These are phyloP conservation scores for Delitschia confertaspora DNA, from an alignment of 495 filamentous ascomycete genomes.

Conservation along the genomic window DNA sequence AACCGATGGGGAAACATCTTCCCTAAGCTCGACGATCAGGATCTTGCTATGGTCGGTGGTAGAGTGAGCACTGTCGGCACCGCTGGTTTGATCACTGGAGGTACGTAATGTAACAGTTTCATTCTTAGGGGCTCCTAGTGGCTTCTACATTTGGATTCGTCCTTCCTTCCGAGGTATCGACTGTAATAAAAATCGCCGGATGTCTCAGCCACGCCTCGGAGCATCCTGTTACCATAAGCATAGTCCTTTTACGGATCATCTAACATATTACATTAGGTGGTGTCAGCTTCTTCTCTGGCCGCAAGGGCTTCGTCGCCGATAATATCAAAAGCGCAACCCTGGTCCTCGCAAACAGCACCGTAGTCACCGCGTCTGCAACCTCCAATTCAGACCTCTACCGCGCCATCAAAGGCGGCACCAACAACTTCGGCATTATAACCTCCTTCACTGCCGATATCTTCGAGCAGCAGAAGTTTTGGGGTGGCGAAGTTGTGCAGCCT, in stretches of 20 bases:
- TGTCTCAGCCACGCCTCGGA: neutral
- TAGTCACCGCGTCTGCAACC: slow-evolving; percentile 20
- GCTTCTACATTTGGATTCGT: too few species aligned
- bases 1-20: slow-evolving; percentile 27
- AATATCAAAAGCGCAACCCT: slow-evolving; percentile 27
- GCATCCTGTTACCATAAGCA: neutral
- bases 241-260: too few species aligned
- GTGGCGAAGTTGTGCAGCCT: slow-evolving; percentile 28
- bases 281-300: slow-evolving; percentile 27
- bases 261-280: slow-evolving; percentile 22
- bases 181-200: too few species aligned
- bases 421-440: slow-evolving; percentile 30
- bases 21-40: slow-evolving; percentile 14
- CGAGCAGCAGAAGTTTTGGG: slow-evolving; percentile 21
- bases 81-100: slow-evolving; percentile 27
- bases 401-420: slow-evolving; percentile 29
- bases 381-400: slow-evolving; percentile 22
- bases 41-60: slow-evolving; percentile 25
- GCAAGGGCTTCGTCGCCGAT: slow-evolving; percentile 29
- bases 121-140: too few species aligned
- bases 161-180: too few species aligned
- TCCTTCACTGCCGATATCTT: slow-evolving; percentile 15
- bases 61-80: slow-evolving; percentile 23
- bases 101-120: slow-evolving; percentile 3
- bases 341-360: slow-evolving; percentile 28